Conservation (phyloP, 148 eudicot genomes). For the Amaranthus hypochondriacus region DNA sequence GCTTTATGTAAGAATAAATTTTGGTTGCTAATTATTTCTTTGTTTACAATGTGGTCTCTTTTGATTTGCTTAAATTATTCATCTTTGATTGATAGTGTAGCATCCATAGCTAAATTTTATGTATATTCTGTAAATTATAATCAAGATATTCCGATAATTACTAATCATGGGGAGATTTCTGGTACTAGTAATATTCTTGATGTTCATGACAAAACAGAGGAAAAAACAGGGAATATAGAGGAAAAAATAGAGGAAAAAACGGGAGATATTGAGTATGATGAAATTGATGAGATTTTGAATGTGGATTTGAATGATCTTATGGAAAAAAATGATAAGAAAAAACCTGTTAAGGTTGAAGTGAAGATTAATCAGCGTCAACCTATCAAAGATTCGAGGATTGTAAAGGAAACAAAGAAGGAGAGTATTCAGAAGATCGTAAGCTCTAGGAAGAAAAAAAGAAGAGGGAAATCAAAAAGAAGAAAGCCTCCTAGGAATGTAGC, state of each 20-base stretch:
- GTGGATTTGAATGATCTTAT: slow-evolving; percentile 18
- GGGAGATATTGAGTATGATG: slow-evolving; percentile 18
- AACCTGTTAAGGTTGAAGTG: background rate
- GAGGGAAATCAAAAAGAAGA: slow-evolving; percentile 11
- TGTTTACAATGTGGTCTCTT: slow-evolving; percentile 38
- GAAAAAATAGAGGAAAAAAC: background rate
- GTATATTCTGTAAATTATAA: slow-evolving; percentile 34
- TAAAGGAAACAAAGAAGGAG: background rate
- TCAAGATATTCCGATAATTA: slow-evolving; percentile 9
- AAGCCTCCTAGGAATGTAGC: slow-evolving; percentile 18
- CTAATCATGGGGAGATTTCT: background rate
- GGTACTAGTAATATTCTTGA: background rate
- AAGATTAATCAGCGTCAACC: slow-evolving; percentile 2
- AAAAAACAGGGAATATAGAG: background rate
- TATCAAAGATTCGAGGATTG: background rate
- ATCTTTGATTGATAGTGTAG: slow-evolving; percentile 32
- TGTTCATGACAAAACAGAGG: background rate
- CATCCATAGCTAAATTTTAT: slow-evolving; percentile 31
- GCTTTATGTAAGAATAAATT: slow-evolving; percentile 27
- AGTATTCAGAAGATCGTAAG: background rate
- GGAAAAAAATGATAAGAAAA: background rate
- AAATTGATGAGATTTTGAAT: slow-evolving; percentile 17
- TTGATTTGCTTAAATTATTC: slow-evolving; percentile 37
- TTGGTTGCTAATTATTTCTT: slow-evolving; percentile 27
- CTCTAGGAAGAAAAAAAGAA: slow-evolving; percentile 4